Evolutionary conservation across 495 filamentous ascomycete genomes (phyloP), one percentile per base, ranked within the genome.

Genomic region (Elaphomyces granulatus): DNA sequence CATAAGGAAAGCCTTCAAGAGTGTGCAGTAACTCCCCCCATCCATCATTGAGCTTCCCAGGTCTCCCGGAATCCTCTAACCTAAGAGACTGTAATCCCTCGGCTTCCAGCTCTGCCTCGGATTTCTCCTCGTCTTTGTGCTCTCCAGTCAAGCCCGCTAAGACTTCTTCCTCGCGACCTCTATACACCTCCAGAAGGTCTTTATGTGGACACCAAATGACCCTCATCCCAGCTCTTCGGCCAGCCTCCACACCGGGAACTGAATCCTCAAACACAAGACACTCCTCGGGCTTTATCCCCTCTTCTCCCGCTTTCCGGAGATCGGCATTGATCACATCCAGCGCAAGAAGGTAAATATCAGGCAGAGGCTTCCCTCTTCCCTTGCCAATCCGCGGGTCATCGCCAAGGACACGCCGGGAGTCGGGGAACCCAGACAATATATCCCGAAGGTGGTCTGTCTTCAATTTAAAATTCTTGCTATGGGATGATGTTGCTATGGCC

Each of bases 231-330:
- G 92, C 90, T 41, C 90, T 72, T 20, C 90, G 64, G 8, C 86
- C 90, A 8, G 87, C 75, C 62, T 99, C 90, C 0, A 94, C 85
- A 0, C 90, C 90, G 0, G 85, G 83, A 2, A 96, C 87, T 17
- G 77, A 78, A 56, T 99, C 90, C 58, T 99, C 90, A 51, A 99
- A 95, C 0, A 99, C 90, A 7, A 99, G 65, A 58, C 88, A 95
- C 55, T 99, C 90, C 47, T 80, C 80, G 0, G 87, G 83, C 35
- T 48, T 65, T 32, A 99, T 78, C 45, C 80, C 75, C 21, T 56
- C 49, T 36, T 87, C 76, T 0, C 75, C 77, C 32, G 68, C 60
- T 9, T 43, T 49, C 1, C 72, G 56, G 9, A 90, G 52, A 6
- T 70, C 74, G 2, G 65, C 66, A 58, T 99, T 99, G 50, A 99